phyloP scores from a whole-genome alignment of 352 stramenopile genomes.

The Globisporangium recalcitrans region DNA sequence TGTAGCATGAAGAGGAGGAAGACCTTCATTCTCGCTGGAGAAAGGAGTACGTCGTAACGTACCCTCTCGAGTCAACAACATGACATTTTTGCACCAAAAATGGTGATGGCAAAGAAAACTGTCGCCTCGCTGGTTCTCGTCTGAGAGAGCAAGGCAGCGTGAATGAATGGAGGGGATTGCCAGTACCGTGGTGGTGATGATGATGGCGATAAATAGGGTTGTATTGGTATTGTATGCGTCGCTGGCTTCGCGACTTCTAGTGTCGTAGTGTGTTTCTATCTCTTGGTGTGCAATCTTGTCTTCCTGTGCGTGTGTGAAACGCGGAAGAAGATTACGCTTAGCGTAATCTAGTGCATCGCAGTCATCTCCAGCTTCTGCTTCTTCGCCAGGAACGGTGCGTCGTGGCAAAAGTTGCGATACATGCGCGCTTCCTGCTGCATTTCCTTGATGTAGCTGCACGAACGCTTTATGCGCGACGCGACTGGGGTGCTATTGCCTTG shows the following conservation, averaged over 20 bases:
- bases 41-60: too few relatives aligned
- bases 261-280: background rate
- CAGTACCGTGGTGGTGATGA: background rate
- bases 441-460: slow-evolving; percentile 20
- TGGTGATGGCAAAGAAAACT: background rate
- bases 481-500: too few relatives aligned
- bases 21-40: too few relatives aligned
- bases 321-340: background rate
- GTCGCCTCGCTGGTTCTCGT: background rate
- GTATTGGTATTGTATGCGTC: slow-evolving; percentile 10
- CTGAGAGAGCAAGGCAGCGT: too few relatives aligned
- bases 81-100: background rate
- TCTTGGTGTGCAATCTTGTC: background rate
- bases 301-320: background rate
- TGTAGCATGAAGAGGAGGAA: too few relatives aligned
- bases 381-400: slow-evolving; percentile 1
- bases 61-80: too few relatives aligned
- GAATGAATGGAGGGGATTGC: background rate
- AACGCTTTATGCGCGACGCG: slow-evolving; percentile 9
- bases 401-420: slow-evolving; percentile 2
- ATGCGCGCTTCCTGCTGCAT: slow-evolving; percentile 17
- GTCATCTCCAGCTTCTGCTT: background rate
- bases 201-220: slow-evolving; percentile 11
- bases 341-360: background rate
- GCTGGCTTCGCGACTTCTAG: slow-evolving; percentile 5